Percentiles rank a stretch among this genome's conserved stretches.
phyloP scores from a whole-genome alignment of 2,329 filamentous ascomycete species.

The Mycosphaerella sp. region DNA sequence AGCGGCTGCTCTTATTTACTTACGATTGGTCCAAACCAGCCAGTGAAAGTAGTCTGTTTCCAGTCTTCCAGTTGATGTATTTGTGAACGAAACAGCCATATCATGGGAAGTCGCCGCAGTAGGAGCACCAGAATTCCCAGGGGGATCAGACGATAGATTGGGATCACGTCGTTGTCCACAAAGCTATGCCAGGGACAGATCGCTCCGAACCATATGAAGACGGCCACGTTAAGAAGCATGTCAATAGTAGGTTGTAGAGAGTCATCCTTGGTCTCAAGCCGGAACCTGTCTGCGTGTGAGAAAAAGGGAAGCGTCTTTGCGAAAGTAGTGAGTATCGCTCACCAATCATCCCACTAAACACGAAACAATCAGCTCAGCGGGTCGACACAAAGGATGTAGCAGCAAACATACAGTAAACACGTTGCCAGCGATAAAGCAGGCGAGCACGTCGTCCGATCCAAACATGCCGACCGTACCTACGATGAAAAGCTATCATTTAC shows the following conservation, averaged over 20 bases:
- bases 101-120: slow-evolving; percentile 68
- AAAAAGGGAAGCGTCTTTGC: neutral
- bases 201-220: slow-evolving; percentile 86
- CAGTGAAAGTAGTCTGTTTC: slow-evolving; percentile 74
- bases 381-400: no score
- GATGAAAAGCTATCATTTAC: slow-evolving; percentile 59
- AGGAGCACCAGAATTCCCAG: slow-evolving; percentile 71
- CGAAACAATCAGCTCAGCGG: no score
- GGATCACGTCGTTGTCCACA: slow-evolving; percentile 59
- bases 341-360: slow-evolving; percentile 42
- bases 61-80: slow-evolving; percentile 73
- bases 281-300: slow-evolving; percentile 61
- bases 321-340: neutral
- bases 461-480: slow-evolving; percentile 80
- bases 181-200: slow-evolving; percentile 76
- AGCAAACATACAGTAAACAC: slow-evolving; percentile 55
- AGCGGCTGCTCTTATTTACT: no score
- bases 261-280: slow-evolving; percentile 79
- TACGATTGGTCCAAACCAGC: slow-evolving; percentile 80
- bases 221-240: slow-evolving; percentile 81
- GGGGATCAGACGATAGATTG: slow-evolving; percentile 64
- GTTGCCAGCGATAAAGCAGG: slow-evolving; percentile 89
- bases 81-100: slow-evolving; percentile 63
- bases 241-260: slow-evolving; percentile 91
- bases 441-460: slow-evolving; percentile 81